Conservation (phyloP, 805 yeast genomes). For the Kazachstania psychrophila region DNA sequence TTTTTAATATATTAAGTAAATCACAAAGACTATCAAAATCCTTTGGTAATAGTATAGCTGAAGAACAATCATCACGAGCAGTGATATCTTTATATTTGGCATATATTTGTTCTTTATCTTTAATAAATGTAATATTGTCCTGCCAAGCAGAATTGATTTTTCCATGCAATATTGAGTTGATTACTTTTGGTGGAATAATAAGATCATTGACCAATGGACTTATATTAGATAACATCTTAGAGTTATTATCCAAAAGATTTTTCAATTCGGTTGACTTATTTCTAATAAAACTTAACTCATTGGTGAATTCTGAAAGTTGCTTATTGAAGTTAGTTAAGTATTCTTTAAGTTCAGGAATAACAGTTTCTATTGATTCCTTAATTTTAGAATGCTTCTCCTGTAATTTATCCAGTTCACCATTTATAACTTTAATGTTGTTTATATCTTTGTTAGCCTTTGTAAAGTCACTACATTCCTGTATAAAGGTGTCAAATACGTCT, state of each 20-base stretch:
- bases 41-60: slow-evolving; percentile 11
- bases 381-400: slow-evolving; percentile 14
- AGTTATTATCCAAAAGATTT: slow-evolving; percentile 39
- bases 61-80: slow-evolving; percentile 2
- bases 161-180: slow-evolving; percentile 48
- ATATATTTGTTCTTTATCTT: slow-evolving; percentile 51
- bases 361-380: slow-evolving; percentile 17
- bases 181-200: slow-evolving; percentile 64
- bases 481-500: slow-evolving; percentile 2
- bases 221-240: slow-evolving; percentile 41
- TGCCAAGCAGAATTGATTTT: slow-evolving; percentile 53
- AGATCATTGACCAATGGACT: slow-evolving; percentile 72
- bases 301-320: slow-evolving; percentile 46
- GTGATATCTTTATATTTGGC: slow-evolving; percentile 29
- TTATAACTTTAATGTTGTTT: slow-evolving; percentile 6
- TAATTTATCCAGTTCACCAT: slow-evolving; percentile 13
- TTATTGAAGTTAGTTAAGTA: slow-evolving; percentile 48
- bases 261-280: slow-evolving; percentile 42
- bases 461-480: slow-evolving; percentile 3
- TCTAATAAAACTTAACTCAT: slow-evolving; percentile 54
- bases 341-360: slow-evolving; percentile 40
- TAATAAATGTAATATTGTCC: slow-evolving; percentile 49
- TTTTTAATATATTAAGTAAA: slow-evolving; percentile 40
- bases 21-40: slow-evolving; percentile 20
- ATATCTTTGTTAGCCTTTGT: slow-evolving; percentile 5